Evolutionary conservation across 129 eudicot genomes (phyloP).

Genomic region (Pittosporum tobira): DNA sequence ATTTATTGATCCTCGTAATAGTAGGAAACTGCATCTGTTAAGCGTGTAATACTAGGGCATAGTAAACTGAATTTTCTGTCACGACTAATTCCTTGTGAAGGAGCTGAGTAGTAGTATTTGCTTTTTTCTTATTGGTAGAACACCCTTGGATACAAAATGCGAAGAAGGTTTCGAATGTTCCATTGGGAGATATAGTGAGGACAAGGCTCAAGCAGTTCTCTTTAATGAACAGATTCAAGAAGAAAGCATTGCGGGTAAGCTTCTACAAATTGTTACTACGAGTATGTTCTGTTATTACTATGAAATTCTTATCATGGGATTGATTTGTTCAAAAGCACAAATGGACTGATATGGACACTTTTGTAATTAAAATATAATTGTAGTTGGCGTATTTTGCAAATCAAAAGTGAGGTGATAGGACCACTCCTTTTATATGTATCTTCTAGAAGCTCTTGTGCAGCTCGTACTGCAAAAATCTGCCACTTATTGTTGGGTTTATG

Average conservation of each 20-base stretch:
- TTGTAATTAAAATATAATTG: not conserved
- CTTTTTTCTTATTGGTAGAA: constrained; percentile 33
- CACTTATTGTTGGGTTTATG: not conserved
- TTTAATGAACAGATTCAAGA: constrained; percentile 86
- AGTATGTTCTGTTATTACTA: not conserved
- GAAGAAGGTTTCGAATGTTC: constrained; percentile 92
- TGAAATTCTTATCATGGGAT: not conserved
- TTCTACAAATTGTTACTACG: not conserved
- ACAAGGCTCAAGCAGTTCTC: constrained; percentile 89
- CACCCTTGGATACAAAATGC: constrained; percentile 94
- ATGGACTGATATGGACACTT: not conserved
- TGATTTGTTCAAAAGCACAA: not conserved
- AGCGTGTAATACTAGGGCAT: not conserved
- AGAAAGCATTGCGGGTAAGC: constrained; percentile 88
- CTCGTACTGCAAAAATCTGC: not conserved
- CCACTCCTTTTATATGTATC: not conserved
- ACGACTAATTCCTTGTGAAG: not conserved
- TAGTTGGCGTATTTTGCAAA: not conserved
- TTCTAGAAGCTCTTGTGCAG: not conserved
- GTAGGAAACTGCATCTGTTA: not conserved
- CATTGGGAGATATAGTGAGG: constrained; percentile 93
- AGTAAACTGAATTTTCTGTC: not conserved
- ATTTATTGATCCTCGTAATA: not conserved
- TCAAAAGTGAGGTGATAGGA: not conserved
- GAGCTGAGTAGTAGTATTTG: not conserved